Percentiles rank a stretch among this genome's conserved stretches.
Conservation (phyloP, 768 basidiomycete genomes). For the Trametes maxima region DNA sequence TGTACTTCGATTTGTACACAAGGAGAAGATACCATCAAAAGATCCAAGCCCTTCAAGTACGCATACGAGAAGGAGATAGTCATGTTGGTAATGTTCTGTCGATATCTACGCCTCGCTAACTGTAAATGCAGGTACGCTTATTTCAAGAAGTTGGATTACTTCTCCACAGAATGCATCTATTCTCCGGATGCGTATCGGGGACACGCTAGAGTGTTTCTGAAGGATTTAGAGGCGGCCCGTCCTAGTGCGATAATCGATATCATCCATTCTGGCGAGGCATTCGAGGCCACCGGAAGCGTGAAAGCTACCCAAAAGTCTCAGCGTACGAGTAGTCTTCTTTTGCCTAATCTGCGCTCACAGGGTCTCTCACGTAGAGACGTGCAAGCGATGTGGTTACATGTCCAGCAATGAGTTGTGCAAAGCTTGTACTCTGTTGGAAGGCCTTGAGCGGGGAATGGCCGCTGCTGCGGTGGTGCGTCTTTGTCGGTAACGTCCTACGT, state of each 20-base stretch:
- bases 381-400: slow-evolving; percentile 92
- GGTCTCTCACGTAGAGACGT: slow-evolving; percentile 62
- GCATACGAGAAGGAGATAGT: slow-evolving; percentile 99
- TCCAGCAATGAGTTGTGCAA: slow-evolving; percentile 97
- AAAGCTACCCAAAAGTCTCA: slow-evolving; percentile 81
- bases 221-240: slow-evolving; percentile 91
- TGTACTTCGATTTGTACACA: slow-evolving; percentile 96
- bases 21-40: slow-evolving; percentile 93
- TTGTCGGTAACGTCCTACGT: too few relatives aligned
- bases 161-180: slow-evolving; percentile 99
- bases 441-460: slow-evolving; percentile 82
- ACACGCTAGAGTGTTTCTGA: slow-evolving; percentile 91
- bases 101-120: too few relatives aligned
- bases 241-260: slow-evolving; percentile 98
- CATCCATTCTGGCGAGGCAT: slow-evolving; percentile 93
- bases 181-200: slow-evolving; percentile 98
- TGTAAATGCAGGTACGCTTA: slow-evolving; percentile 82
- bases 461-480: slow-evolving; percentile 50
- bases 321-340: slow-evolving; percentile 54
- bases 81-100: too few relatives aligned
- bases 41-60: slow-evolving; percentile 99
- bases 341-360: background rate
- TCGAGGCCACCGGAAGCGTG: slow-evolving; percentile 84
- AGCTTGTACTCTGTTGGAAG: slow-evolving; percentile 89
- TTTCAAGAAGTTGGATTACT: slow-evolving; percentile 98